Evolutionary conservation across 2,329 filamentous ascomycete genomes (phyloP).

Genomic region (Neophaeococcomyces mojaviensis): DNA sequence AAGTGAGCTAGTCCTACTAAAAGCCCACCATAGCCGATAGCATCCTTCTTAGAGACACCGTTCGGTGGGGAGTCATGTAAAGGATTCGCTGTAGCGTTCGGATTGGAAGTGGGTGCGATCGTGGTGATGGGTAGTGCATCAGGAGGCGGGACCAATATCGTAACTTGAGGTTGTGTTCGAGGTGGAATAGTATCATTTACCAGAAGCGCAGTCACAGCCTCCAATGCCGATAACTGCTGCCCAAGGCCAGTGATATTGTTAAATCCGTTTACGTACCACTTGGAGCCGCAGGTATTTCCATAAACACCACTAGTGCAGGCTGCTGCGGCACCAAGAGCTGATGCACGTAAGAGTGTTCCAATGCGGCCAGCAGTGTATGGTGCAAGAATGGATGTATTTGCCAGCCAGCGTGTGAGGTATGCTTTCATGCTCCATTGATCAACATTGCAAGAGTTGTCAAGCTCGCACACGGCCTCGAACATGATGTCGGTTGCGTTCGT

Average conservation of each 20-base stretch:
- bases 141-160: conserved; percentile 9
- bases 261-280: conserved; percentile 50
- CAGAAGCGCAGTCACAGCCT: conserved; percentile 40
- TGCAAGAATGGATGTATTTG: conserved; percentile 52
- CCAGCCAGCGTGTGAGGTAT: conserved; percentile 59
- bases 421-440: conserved; percentile 71
- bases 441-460: conserved; percentile 51
- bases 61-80: conserved; percentile 14
- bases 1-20: conserved; percentile 1
- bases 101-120: conserved; percentile 6
- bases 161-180: conserved; percentile 11
- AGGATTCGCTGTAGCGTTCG: conserved; percentile 14
- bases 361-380: conserved; percentile 52
- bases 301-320: conserved; percentile 55
- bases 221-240: conserved; percentile 61
- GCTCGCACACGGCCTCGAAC: conserved; percentile 61
- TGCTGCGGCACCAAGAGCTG: conserved; percentile 52
- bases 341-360: conserved; percentile 49
- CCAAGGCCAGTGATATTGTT: conserved; percentile 57
- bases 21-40: conserved; percentile 1
- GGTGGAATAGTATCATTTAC: conserved; percentile 22
- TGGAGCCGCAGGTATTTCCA: conserved; percentile 55
- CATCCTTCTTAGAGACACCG: conserved; percentile 1
- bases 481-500: conserved; percentile 47
- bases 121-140: background rate